A percentile compares a stretch with the other conserved stretches of the same genome.
phyloP scores from a whole-genome alignment of 2,329 filamentous ascomycete genomes.

The Fusarium heterosporum region DNA sequence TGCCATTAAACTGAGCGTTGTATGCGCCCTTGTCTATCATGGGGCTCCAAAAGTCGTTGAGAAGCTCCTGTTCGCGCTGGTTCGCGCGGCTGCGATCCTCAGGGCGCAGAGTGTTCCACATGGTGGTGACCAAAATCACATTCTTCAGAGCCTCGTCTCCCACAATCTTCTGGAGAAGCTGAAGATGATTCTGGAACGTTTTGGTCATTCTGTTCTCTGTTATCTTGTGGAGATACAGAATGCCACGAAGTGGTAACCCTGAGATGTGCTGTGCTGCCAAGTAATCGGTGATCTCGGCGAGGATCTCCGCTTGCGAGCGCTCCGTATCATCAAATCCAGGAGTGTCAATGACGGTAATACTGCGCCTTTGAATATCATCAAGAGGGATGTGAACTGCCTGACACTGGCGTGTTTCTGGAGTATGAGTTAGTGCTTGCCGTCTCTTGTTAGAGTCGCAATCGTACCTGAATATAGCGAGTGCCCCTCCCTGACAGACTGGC shows the following conservation, averaged over 20 bases:
- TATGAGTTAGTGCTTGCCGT: fast-evolving
- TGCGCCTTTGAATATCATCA: not conserved
- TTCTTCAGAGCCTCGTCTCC: not conserved
- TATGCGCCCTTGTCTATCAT: not conserved
- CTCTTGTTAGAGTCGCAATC: fast-evolving
- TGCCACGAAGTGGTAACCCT: not conserved
- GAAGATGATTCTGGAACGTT: not conserved
- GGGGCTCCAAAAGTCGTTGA: not conserved
- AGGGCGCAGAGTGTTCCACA: not conserved
- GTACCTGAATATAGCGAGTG: not conserved
- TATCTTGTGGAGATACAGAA: not conserved
- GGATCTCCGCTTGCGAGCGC: not conserved
- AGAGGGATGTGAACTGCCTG: not conserved
- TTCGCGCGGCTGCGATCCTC: not conserved
- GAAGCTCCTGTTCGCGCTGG: not conserved
- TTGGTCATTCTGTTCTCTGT: not conserved
- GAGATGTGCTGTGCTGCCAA: not conserved
- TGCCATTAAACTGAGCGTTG: not conserved
- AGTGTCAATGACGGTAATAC: not conserved
- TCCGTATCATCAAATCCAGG: not conserved
- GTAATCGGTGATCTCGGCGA: not conserved
- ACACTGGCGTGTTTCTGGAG: not conserved
- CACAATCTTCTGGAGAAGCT: not conserved
- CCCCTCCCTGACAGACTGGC: not conserved
- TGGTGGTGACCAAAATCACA: not conserved